phyloP scores from a whole-genome alignment of 1,284 basidiomycete species.

The Ganoderma sinense region DNA sequence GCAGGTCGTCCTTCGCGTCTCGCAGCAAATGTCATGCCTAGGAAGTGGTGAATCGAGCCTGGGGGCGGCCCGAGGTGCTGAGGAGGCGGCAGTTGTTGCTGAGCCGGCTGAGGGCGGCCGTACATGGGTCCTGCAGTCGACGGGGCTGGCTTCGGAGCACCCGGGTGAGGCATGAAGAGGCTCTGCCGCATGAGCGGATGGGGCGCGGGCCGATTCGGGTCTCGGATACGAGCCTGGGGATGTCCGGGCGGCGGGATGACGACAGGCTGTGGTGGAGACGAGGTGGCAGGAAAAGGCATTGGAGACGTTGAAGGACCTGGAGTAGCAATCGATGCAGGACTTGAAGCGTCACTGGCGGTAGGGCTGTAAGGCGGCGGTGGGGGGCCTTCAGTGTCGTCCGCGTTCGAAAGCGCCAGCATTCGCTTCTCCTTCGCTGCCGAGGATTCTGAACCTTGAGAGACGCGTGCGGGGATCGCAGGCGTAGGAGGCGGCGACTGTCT shows the following conservation, averaged over 20 bases:
- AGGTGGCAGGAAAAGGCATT: conserved; percentile 9
- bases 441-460: conserved; percentile 1
- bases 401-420: conserved; percentile 19
- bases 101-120: conserved; percentile 45
- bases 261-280: conserved; percentile 17
- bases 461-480: conserved; percentile 13
- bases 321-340: neutral
- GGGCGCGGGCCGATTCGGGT: conserved; percentile 25
- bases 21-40: conserved; percentile 39
- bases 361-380: conserved; percentile 28
- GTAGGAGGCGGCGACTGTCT: conserved; percentile 16
- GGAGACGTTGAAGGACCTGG: conserved; percentile 14
- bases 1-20: conserved; percentile 35
- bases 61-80: conserved; percentile 29
- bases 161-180: conserved; percentile 76
- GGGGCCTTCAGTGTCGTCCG: conserved; percentile 19
- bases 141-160: conserved; percentile 66
- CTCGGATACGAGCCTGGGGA: conserved; percentile 40
- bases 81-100: conserved; percentile 15
- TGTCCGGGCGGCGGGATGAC: conserved; percentile 38
- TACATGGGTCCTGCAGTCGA: conserved; percentile 65
- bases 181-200: conserved; percentile 44
- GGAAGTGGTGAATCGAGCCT: conserved; percentile 41
- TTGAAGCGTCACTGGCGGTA: conserved; percentile 5
- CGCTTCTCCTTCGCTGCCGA: conserved; percentile 27